These are phyloP conservation scores for Podosphaera xanthii DNA, from an alignment of 2,329 filamentous ascomycete species.

Conservation along the genomic window DNA sequence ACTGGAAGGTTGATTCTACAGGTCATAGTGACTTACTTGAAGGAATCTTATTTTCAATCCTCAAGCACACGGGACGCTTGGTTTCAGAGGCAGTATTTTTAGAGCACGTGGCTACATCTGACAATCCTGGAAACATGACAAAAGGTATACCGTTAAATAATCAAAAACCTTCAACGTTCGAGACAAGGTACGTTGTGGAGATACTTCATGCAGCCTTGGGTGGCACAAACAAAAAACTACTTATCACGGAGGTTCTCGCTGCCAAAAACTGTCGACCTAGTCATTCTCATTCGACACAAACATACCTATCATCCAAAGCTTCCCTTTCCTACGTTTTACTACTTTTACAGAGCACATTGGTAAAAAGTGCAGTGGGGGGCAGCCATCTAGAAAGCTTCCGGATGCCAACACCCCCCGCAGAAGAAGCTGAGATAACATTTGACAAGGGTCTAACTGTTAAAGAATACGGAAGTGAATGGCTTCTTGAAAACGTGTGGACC, in stretches of 20 bases:
- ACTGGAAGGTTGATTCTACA: constrained; percentile 7
- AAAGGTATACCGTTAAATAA: background rate
- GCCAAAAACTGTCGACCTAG: background rate
- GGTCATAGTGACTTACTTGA: constrained; percentile 19
- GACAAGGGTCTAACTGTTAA: background rate
- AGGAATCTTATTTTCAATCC: constrained; percentile 19
- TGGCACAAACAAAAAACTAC: constrained; percentile 5
- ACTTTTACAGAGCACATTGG: constrained; percentile 9
- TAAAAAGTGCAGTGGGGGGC: constrained; percentile 9
- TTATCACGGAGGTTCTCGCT: constrained; percentile 8
- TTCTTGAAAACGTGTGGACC: constrained; percentile 1
- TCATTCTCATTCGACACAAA: background rate
- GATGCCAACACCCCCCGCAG: constrained; percentile 5
- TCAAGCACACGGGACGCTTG: constrained; percentile 19
- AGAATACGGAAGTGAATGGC: constrained; percentile 1
- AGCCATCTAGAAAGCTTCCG: constrained; percentile 6
- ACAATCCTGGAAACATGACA: constrained; percentile 8
- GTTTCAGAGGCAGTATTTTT: constrained; percentile 20
- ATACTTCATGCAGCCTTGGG: constrained; percentile 11
- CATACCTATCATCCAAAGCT: background rate
- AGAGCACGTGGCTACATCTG: constrained; percentile 12
- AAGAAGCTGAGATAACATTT: background rate
- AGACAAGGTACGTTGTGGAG: constrained; percentile 9
- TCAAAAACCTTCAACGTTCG: constrained; percentile 1
- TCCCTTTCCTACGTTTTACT: constrained; percentile 7